Conservation (phyloP, 2,329 filamentous ascomycete species). For the Nigrograna mackinnonii region DNA sequence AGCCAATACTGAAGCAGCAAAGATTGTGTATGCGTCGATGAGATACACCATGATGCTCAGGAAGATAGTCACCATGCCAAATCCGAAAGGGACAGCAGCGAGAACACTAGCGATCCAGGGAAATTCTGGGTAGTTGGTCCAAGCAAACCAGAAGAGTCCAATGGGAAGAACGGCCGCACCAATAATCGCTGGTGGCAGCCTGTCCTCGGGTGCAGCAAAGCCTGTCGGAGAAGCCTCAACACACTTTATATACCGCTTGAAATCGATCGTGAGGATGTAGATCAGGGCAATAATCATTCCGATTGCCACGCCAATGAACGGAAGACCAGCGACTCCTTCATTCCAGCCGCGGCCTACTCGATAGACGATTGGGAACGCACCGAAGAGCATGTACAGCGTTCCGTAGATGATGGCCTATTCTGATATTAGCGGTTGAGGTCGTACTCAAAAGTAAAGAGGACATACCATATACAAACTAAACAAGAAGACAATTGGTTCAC, state of each 20-base stretch:
- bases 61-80: conserved; percentile 68
- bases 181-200: conserved; percentile 64
- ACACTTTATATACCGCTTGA: conserved; percentile 40
- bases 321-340: conserved; percentile 39
- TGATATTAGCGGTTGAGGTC: too few species aligned
- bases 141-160: conserved; percentile 48
- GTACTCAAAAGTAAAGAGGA: neutral
- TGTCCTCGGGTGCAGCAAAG: conserved; percentile 67
- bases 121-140: conserved; percentile 52
- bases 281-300: conserved; percentile 65
- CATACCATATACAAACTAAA: conserved; percentile 63
- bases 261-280: conserved; percentile 49
- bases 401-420: conserved; percentile 58
- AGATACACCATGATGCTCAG: conserved; percentile 52
- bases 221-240: conserved; percentile 53
- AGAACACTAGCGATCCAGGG: conserved; percentile 62
- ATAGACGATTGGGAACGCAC: conserved; percentile 64
- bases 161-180: conserved; percentile 64
- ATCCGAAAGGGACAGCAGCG: conserved; percentile 58
- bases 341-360: conserved; percentile 48
- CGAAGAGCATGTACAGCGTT: conserved; percentile 54
- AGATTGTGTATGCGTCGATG: conserved; percentile 65
- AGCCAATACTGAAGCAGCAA: conserved; percentile 74
- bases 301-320: conserved; percentile 70
- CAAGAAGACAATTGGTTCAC: conserved; percentile 70